These are phyloP conservation scores for Leishmania guyanensis DNA, from an alignment of 208 protist genomes.

Conservation along the genomic window DNA sequence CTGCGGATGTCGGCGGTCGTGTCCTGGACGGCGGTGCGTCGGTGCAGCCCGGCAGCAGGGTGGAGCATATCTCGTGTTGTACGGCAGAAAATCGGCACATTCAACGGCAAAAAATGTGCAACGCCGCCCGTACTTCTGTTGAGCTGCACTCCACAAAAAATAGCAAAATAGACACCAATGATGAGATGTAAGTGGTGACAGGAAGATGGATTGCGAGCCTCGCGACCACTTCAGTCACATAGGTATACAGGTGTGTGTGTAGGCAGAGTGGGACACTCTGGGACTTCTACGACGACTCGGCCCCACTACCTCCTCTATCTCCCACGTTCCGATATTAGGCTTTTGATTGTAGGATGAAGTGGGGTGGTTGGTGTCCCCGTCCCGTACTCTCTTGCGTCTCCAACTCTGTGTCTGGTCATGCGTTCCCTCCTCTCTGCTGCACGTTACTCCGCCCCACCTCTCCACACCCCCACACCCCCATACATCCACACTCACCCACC, in stretches of 20 bases:
- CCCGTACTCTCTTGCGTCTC: neutral
- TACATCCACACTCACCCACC: no score
- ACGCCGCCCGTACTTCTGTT: neutral
- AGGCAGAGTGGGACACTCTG: neutral
- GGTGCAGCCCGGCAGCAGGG: neutral
- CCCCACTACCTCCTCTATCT: neutral
- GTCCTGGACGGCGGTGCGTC: neutral
- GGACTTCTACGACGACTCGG: neutral
- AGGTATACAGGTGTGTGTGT: neutral
- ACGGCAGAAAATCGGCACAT: neutral
- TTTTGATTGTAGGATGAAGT: neutral
- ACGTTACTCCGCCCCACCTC: neutral
- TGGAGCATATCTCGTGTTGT: neutral
- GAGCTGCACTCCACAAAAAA: neutral
- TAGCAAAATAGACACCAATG: neutral
- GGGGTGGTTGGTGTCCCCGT: neutral
- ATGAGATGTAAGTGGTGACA: neutral
- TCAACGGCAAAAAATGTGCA: neutral
- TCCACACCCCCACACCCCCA: neutral
- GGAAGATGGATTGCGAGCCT: neutral
- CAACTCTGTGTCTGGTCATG: neutral
- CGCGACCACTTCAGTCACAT: neutral
- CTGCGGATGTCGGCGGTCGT: neutral
- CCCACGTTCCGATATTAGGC: neutral
- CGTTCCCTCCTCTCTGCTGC: neutral